Base-by-base conservation (phyloP, 441 rosid species). In the Pelargonium cotyledonis region DNA sequence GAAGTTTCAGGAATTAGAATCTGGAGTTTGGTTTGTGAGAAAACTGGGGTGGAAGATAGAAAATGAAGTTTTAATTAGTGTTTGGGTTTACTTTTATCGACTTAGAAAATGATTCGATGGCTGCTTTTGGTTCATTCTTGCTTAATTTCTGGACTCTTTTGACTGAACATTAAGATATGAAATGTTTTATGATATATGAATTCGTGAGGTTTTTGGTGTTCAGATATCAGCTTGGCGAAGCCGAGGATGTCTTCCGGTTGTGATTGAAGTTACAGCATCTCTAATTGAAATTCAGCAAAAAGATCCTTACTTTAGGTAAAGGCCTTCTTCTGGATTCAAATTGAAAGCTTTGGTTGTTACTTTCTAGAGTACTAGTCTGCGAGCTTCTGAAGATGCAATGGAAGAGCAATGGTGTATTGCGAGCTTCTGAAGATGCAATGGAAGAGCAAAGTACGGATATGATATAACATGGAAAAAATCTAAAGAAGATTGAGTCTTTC, bases 151-250 rank as follows among this genome's bases (percentile, higher is more conserved):
- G 15, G 60, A 53, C 9, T 19, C 23, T 5, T 3, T 1, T 15
- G 21, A 0, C 10, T 4, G 60, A 16, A 6, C 60, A 55, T 11
- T 46, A n/a, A 8, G 46, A 53, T 14, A 6, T 4, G 38, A 7
- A n/a, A 2, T 3, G 3, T 7, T 11, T 69, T 21, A 47, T 0
- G 15, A 8, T 70, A 3, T 6, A 2, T 23, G 38, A 29, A 61
- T 6, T 4, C 60, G 35, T 15, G 31, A 5, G 64, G 38, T 58
- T 8, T 67, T 12, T 65, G 66, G 35, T 29, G 72, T 72, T 66
- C 70, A 94, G 96, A 81, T 91, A 76, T 80, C 80, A 0, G 88
- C 96, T 9, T 95, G 97, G 99, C 77, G 90, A 74, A 84, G 91
- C 69, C 83, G 95, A 81, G 99, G 96, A 51, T 86, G 86, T 69